Conservation (phyloP, 2,329 filamentous ascomycete genomes). For the Trichoderma sp. region DNA sequence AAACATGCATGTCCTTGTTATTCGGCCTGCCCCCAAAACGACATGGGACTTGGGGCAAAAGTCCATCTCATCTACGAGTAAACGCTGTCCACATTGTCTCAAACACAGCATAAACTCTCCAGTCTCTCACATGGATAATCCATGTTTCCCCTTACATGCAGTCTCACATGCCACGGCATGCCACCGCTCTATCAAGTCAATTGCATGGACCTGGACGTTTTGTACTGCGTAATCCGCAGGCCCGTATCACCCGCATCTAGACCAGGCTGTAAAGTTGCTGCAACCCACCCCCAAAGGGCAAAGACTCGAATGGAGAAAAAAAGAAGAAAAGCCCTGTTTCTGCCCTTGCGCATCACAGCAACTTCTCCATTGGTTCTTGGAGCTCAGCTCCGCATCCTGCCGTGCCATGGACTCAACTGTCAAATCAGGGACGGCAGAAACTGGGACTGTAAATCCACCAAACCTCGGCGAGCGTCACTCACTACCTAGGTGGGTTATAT, state of each 20-base stretch:
- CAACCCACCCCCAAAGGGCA: background rate
- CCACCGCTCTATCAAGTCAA: background rate
- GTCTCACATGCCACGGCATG: slow-evolving; percentile 11
- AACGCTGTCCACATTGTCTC: background rate
- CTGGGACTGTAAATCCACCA: background rate
- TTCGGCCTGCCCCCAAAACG: background rate
- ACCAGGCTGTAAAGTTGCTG: background rate
- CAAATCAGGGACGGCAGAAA: slow-evolving; percentile 2
- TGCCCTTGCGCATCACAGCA: background rate
- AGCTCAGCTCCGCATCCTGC: slow-evolving; percentile 16
- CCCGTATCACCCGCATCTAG: background rate
- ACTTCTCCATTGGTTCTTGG: background rate
- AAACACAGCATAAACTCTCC: background rate
- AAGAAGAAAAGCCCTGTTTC: background rate
- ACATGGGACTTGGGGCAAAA: background rate
- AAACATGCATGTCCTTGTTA: background rate
- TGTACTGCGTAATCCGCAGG: background rate
- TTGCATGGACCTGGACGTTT: background rate
- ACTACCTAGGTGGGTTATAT: background rate
- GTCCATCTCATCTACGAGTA: too few species aligned
- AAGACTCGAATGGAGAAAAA: background rate
- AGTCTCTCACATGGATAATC: background rate
- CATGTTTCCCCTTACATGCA: background rate
- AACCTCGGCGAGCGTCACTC: background rate
- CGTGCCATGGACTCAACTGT: background rate